Base-by-base conservation (phyloP, 805 yeast species). In the Danielozyma ontarioensis region DNA sequence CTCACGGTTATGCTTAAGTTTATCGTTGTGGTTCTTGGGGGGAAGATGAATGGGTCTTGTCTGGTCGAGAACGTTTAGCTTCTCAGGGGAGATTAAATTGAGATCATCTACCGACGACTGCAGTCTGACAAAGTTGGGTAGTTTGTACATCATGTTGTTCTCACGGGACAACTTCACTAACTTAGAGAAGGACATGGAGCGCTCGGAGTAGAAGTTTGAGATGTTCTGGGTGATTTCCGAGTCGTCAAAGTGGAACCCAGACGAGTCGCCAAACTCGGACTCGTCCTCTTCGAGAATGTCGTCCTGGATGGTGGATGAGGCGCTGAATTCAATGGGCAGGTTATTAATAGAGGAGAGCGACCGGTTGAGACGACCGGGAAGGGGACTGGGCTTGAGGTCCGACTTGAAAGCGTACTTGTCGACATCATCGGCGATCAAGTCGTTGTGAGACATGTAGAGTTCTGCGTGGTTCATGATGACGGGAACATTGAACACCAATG, bases 31-130 rank as follows among this genome's bases (percentile, higher is more conserved):
- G 25, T 65, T 61, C 50, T 81, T 81, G 4, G 87, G 87, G 4
- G 89, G 89, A 28, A 80, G 53, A 73, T 85, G 78, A 31, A 77
- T 70, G 3, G 89, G 89, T 44, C 89, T 66, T 1, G 86, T 72
- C 28, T 75, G 76, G 32, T 80, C 70, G 24, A 80, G 55, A 8
- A 59, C 54, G 16, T 66, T 68, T 24, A 78, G 50, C 44, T 81
- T 81, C 46, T 80, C 83, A 1, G 66, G 70, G 1, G 87, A 80
- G 1, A 82, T 70, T 23, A 83, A 56, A 31, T 64, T 57, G 39
- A 76, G 55, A 51, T 81, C 86, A 34, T 81, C 88, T 6, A 33
- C 34, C 12, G 68, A 60, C 5, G 62, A 53, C 39, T 67, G 72
- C 2, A 64, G 53, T 35, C 53, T 60, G 23, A 67, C 52, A 35